Conservation (phyloP, 768 basidiomycete genomes). For the Cyclocybe aegerita region DNA sequence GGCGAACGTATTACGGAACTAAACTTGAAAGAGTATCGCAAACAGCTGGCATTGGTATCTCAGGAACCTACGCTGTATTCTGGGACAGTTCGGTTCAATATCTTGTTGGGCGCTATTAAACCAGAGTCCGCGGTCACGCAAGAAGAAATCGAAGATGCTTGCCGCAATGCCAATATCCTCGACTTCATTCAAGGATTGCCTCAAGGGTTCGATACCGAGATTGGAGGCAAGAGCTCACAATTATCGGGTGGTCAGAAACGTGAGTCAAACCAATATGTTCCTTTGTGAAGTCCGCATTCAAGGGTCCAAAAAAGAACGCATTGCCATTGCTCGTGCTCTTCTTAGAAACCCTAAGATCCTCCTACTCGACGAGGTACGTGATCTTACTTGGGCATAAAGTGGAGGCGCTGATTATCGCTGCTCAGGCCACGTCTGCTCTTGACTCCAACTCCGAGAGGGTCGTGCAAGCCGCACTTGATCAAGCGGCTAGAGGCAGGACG, state of each 20-base stretch:
- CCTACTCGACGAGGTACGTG: constrained; percentile 65
- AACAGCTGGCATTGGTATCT: constrained; percentile 85
- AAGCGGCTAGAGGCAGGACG: constrained; percentile 86
- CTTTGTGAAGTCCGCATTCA: too few species aligned
- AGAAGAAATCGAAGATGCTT: constrained; percentile 80
- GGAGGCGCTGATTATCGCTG: too few species aligned
- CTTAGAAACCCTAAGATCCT: constrained; percentile 86
- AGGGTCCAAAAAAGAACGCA: too few species aligned
- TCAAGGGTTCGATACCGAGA: constrained; percentile 89
- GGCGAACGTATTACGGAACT: constrained; percentile 69
- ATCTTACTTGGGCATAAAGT: too few species aligned
- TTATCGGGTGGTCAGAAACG: constrained; percentile 86
- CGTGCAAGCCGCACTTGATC: constrained; percentile 90
- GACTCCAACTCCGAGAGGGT: constrained; percentile 90
- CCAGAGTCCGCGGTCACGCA: constrained; percentile 76
- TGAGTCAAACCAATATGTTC: constrained; percentile 25
- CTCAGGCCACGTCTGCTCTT: constrained; percentile 76
- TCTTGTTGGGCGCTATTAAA: constrained; percentile 79
- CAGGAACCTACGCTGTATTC: constrained; percentile 89
- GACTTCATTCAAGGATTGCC: constrained; percentile 86
- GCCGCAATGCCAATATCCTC: constrained; percentile 83
- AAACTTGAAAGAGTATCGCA: constrained; percentile 83
- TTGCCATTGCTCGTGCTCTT: constrained; percentile 86
- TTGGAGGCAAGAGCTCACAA: constrained; percentile 86
- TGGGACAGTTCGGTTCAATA: constrained; percentile 85